Conservation (phyloP, 257 asterid species). For the Echium plantagineum region DNA sequence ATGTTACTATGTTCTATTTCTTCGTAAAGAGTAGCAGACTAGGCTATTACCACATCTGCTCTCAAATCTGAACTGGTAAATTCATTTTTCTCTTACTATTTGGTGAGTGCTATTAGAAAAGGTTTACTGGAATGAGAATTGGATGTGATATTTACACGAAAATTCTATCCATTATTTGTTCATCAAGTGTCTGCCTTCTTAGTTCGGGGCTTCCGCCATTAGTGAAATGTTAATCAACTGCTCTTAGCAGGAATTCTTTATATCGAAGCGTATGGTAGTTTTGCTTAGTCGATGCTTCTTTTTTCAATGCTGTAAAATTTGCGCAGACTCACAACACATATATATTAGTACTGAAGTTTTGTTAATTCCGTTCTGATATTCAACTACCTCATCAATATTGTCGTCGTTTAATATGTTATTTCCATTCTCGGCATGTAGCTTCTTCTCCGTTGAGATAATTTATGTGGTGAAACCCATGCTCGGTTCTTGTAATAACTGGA, state of each 20-base stretch:
- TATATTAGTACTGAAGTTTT: too few species aligned
- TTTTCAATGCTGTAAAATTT: too few species aligned
- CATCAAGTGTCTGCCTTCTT: neutral
- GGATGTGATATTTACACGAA: neutral
- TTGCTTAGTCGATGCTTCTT: too few species aligned
- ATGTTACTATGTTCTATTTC: constrained; percentile 9
- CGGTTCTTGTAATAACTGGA: too few species aligned
- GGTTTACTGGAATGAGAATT: neutral
- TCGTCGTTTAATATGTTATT: neutral
- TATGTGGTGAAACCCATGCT: too few species aligned
- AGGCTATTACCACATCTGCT: neutral
- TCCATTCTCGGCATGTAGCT: neutral
- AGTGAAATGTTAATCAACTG: neutral
- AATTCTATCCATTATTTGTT: neutral
- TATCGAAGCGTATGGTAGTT: too few species aligned
- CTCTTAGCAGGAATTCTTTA: neutral
- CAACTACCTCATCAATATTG: neutral
- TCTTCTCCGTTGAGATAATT: neutral
- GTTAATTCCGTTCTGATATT: neutral
- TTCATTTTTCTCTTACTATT: neutral
- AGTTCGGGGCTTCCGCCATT: too few species aligned
- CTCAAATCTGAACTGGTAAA: neutral
- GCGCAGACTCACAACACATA: too few species aligned
- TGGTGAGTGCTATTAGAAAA: too few species aligned
- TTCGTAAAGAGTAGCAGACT: neutral